phyloP scores from a whole-genome alignment of 2,329 filamentous ascomycete species.

The Pleurostoma richardsiae region DNA sequence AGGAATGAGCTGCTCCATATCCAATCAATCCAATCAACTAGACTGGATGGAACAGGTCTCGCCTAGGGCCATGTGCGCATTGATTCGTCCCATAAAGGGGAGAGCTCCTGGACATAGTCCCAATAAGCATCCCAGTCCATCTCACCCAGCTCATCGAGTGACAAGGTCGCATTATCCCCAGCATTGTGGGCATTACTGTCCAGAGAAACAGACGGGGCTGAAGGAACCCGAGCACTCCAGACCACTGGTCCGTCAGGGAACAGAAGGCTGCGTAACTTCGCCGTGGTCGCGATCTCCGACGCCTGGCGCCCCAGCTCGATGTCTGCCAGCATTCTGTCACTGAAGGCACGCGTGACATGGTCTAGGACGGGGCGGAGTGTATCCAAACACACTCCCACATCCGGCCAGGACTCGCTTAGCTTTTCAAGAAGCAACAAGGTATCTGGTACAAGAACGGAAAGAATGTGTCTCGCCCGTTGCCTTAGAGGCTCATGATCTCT shows the following conservation, averaged over 20 bases:
- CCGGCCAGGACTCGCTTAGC: constrained; percentile 2
- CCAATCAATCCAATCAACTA: neutral
- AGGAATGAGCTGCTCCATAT: constrained; percentile 2
- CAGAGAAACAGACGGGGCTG: neutral
- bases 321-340: constrained; percentile 1
- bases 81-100: constrained; percentile 2
- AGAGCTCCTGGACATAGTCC: constrained; percentile 4
- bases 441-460: constrained; percentile 3
- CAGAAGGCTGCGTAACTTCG: constrained; percentile 3
- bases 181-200: neutral
- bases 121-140: constrained; percentile 4
- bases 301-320: neutral
- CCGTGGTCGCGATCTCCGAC: neutral
- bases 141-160: neutral
- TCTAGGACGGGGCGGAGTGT: constrained; percentile 2
- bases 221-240: neutral
- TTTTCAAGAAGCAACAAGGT: constrained; percentile 2
- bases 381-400: constrained; percentile 1
- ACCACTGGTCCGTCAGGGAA: constrained; percentile 1
- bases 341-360: constrained; percentile 2
- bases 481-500: constrained; percentile 1
- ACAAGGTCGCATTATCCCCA: no score
- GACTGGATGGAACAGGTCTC: no score
- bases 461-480: constrained; percentile 1
- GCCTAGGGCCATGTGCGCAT: neutral